Evolutionary conservation across 2,329 filamentous ascomycete species (phyloP).

Genomic region (Macroventuria anomochaeta): DNA sequence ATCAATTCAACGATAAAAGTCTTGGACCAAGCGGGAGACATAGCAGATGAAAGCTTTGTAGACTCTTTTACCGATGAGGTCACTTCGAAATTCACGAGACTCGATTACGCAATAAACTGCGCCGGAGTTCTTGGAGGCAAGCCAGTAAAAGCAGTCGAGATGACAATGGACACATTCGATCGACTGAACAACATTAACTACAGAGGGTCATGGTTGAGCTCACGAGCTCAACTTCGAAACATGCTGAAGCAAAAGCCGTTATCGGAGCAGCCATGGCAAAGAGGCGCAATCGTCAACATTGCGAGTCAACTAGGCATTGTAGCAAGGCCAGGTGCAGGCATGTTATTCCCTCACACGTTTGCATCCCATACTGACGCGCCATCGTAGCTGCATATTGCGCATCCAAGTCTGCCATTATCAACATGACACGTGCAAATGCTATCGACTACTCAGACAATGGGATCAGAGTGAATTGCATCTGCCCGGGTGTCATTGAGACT

Average conservation of each 20-base stretch:
- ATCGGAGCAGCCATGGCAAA: constrained; percentile 43
- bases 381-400: constrained; percentile 61
- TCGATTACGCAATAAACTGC: constrained; percentile 65
- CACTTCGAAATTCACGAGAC: constrained; percentile 50
- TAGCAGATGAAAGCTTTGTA: constrained; percentile 57
- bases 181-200: constrained; percentile 64
- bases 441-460: constrained; percentile 59
- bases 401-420: constrained; percentile 65
- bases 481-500: constrained; percentile 59
- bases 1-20: constrained; percentile 40
- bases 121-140: constrained; percentile 59
- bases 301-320: constrained; percentile 59
- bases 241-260: constrained; percentile 61
- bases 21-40: constrained; percentile 53
- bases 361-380: constrained; percentile 16
- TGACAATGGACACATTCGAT: constrained; percentile 58
- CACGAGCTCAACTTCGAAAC: constrained; percentile 56
- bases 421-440: constrained; percentile 63
- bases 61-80: constrained; percentile 50
- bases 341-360: background rate
- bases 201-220: constrained; percentile 64
- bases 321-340: constrained; percentile 34
- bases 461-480: constrained; percentile 67
- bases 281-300: constrained; percentile 62
- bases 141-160: constrained; percentile 55